Percentiles rank a stretch among this genome's conserved stretches.
Conservation (phyloP, 768 basidiomycete genomes). For the Psilocybe cubensis region DNA sequence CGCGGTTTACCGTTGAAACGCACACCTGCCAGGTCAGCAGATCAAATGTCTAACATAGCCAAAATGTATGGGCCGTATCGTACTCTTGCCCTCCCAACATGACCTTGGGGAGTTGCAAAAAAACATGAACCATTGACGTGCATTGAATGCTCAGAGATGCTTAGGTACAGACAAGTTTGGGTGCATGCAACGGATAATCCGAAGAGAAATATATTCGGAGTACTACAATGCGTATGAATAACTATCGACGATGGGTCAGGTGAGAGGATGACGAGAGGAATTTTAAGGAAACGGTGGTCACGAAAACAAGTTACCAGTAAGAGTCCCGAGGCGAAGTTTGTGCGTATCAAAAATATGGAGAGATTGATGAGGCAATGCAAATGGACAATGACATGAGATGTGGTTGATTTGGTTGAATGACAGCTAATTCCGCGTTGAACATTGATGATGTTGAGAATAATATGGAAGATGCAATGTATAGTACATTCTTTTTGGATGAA, state of each 20-base stretch:
- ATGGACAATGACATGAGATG: neutral
- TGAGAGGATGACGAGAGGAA: neutral
- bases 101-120: neutral
- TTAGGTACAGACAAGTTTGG: neutral
- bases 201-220: neutral
- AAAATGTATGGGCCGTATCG: neutral
- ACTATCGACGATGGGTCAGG: neutral
- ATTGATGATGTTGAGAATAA: constrained; percentile 16
- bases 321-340: neutral
- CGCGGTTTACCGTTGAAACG: neutral
- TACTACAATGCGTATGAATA: neutral
- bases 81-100: neutral
- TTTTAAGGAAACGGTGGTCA: neutral
- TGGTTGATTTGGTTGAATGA: constrained; percentile 9
- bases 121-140: neutral
- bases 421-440: constrained; percentile 17
- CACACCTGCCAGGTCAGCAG: neutral
- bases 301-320: no score
- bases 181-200: neutral
- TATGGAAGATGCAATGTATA: constrained; percentile 17
- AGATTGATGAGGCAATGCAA: no score
- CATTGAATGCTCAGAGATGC: no score
- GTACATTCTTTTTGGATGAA: constrained; percentile 21
- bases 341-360: no score
- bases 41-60: no score